Base-by-base conservation (phyloP, 2,329 filamentous ascomycete genomes). In the Coniella vitis region DNA sequence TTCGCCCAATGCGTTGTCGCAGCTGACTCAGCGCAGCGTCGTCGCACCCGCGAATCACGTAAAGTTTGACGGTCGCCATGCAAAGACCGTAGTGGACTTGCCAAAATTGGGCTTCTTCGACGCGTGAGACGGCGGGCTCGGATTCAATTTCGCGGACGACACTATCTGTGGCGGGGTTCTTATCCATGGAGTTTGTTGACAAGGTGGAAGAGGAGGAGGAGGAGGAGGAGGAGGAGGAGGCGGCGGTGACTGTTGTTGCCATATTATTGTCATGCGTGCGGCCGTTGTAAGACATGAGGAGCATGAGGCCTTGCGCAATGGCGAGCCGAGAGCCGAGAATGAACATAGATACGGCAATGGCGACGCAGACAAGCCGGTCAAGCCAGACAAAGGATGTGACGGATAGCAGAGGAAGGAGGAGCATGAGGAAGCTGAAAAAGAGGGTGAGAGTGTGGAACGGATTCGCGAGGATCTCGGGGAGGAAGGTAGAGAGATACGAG, bases 41-140 rank as follows among this genome's bases (percentile, higher is more conserved):
- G 38, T 86, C 83, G 39, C 67, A 72, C 4, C 83, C 84, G 54
- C 69, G 72, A 4, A 70, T 64, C 21, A 95, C 79, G 51, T 83
- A 78, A 17, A 98, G 68, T 65, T 89, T 94, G 56, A 98, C 66
- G 63, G 94, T 96, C 8, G 93, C 93, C 86, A 97, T 95, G 62
- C 90, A 95, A 36, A 97, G 74, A 2, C 91, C 90, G 64, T 97
- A 96, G 67, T 98, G 93, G 13, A 96, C 93, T 70, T 98, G 93
- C 93, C 93, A 98, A 66, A 98, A 95, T 62, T 90, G 84, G 2
- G 90, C 91, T 61, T 96, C 90, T 50, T 96, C 88, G 40, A 98
- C 82, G 1, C 78, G 77, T 38, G 78, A 78, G 21, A 97, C 82
- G 48, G 78, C 77, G 2, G 86, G 81, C 59, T 96, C 90, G 1